A percentile compares a stretch with the other conserved stretches of the same genome.
These are phyloP conservation scores for Fusarium mundagurra DNA, from an alignment of 2,329 filamentous ascomycete species.

Conservation along the genomic window DNA sequence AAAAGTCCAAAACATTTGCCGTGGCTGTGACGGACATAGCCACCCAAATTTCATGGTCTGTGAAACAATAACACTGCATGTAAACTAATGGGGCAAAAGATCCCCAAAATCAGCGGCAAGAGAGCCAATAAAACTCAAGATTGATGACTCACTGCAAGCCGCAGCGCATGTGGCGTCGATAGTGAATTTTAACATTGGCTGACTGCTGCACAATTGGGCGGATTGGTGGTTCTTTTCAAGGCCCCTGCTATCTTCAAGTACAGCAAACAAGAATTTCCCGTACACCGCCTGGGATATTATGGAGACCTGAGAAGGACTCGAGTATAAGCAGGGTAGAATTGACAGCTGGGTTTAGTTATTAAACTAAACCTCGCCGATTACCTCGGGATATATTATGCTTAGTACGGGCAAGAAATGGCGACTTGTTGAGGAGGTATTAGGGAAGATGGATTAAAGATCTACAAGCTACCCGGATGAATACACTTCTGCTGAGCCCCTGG, in stretches of 20 bases:
- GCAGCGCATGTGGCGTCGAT: not conserved
- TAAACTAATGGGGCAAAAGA: not conserved
- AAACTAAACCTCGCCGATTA: too few relatives aligned
- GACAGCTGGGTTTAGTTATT: too few relatives aligned
- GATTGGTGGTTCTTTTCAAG: not conserved
- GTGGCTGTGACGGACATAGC: not conserved
- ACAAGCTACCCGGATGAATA: too few relatives aligned
- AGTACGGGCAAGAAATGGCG: too few relatives aligned
- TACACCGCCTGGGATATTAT: not conserved
- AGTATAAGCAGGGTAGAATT: not conserved
- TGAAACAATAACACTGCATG: too few relatives aligned
- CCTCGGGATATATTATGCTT: too few relatives aligned
- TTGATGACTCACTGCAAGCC: not conserved
- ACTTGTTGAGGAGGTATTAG: too few relatives aligned
- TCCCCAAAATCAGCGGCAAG: not conserved
- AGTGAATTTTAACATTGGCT: not conserved
- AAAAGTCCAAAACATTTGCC: too few relatives aligned
- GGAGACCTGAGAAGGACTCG: not conserved
- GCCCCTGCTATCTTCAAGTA: too few relatives aligned
- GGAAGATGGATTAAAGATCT: too few relatives aligned
- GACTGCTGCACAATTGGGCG: not conserved
- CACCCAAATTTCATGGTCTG: not conserved
- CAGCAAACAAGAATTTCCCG: not conserved
- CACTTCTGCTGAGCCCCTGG: too few relatives aligned
- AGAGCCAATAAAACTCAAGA: not conserved